A percentile compares a stretch with the other conserved stretches of the same genome.
Evolutionary conservation across 768 basidiomycete species (phyloP).

Genomic region (Kwoniella botswanensis): DNA sequence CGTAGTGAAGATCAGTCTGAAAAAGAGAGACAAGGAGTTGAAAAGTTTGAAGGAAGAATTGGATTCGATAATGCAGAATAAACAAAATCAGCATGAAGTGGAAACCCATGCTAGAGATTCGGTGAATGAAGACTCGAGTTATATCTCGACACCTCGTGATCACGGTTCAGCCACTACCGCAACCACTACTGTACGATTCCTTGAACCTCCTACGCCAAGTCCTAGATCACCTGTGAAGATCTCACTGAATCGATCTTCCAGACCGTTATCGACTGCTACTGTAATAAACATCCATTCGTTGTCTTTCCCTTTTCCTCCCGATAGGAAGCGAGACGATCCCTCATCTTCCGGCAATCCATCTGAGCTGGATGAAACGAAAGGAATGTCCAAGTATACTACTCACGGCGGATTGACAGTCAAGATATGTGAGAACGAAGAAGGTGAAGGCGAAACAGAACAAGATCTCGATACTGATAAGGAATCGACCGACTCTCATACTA

Average conservation of each 20-base stretch:
- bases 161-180: neutral
- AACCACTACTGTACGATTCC: slow-evolving; percentile 1
- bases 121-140: neutral
- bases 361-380: neutral
- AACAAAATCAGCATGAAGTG: neutral
- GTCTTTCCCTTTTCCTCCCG: slow-evolving; percentile 15
- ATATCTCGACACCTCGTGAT: neutral
- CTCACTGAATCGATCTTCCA: neutral
- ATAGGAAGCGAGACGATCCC: neutral
- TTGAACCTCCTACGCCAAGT: neutral
- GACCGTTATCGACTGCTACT: slow-evolving; percentile 16
- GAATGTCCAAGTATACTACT: too few species aligned
- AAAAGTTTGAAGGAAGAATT: too few species aligned
- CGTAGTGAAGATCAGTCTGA: slow-evolving; percentile 4
- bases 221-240: neutral
- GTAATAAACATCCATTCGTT: slow-evolving; percentile 20
- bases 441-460: too few species aligned
- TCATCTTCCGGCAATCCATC: neutral
- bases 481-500: slow-evolving; percentile 7
- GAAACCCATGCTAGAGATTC: neutral
- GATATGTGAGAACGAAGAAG: neutral
- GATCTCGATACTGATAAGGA: neutral
- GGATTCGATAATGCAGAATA: neutral
- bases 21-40: slow-evolving; percentile 4
- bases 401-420: neutral